phyloP scores from a whole-genome alignment of 768 basidiomycete species.

The Tylopilus vinaceipallidus region DNA sequence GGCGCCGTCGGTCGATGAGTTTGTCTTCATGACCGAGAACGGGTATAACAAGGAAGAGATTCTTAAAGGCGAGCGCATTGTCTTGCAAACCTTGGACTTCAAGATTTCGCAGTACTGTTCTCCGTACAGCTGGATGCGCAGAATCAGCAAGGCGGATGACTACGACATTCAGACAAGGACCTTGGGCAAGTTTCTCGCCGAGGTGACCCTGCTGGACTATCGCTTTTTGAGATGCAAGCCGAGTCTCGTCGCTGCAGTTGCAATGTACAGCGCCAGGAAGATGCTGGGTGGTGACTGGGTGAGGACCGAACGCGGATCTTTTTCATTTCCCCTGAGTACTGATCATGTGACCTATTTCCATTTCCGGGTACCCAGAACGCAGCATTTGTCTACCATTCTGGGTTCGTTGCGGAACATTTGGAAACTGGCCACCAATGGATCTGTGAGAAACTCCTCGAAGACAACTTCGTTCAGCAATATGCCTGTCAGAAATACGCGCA shows the following conservation, averaged over 20 bases:
- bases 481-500: conserved; percentile 95
- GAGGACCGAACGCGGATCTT: conserved; percentile 38
- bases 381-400: conserved; percentile 89
- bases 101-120: conserved; percentile 96
- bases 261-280: conserved; percentile 92
- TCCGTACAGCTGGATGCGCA: conserved; percentile 98
- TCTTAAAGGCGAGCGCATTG: conserved; percentile 95
- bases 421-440: conserved; percentile 77
- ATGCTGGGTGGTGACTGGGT: conserved; percentile 99
- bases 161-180: conserved; percentile 98
- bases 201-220: conserved; percentile 90
- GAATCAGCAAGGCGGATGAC: conserved; percentile 97
- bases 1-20: conserved; percentile 96
- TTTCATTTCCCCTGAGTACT: not conserved
- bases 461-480: conserved; percentile 79
- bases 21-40: conserved; percentile 96
- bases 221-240: conserved; percentile 93
- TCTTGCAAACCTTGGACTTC: conserved; percentile 94
- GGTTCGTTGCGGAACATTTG: conserved; percentile 87
- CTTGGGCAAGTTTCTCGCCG: conserved; percentile 95
- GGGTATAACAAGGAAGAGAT: conserved; percentile 95
- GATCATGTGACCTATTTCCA: conserved; percentile 35
- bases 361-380: conserved; percentile 60
- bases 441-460: conserved; percentile 77
- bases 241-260: conserved; percentile 89